Base-by-base conservation (phyloP, 2,329 filamentous ascomycete species). In the Cladosporium halotolerans region DNA sequence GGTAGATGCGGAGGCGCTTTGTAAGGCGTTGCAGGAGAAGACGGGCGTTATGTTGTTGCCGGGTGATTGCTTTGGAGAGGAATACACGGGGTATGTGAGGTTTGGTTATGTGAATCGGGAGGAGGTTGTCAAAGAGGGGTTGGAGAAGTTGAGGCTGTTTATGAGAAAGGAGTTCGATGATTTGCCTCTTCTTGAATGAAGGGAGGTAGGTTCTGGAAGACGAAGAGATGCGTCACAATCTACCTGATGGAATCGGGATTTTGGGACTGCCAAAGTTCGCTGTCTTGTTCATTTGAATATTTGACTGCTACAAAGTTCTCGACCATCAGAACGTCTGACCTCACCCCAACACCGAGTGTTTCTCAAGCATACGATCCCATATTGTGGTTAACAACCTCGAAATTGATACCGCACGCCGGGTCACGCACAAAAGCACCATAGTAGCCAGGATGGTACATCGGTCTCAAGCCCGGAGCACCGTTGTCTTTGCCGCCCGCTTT, bases 81-180 rank as follows among this genome's bases (percentile, higher is more conserved):
- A 88, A 43, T 91, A 88, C 63, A 76, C 78, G 60, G 89, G 89
- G 2, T 91, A 82, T 68, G 84, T 95, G 18, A 77, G 89, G 55
- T 78, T 95, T 57, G 88, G 89, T 0, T 93, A 86, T 69, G 87
- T 84, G 1, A 84, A 82, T 62, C 78, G 85, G 60, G 90, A 86
- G 0, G 76, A 82, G 11, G 77, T 88, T n/a, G 63, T 95, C 49
- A 74, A 80, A 62, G 77, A 83, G 58, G 89, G 80, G 0, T 64
- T 95, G 63, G 76, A 80, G 59, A 74, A 74, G 53, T 63, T 79
- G 57, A 72, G 71, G 32, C 68, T 74, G 53, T 84, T 82, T 58
- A 74, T 84, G 71, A 73, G 76, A 59, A 79, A 78, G 61, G 74
- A 76, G 40, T 77, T 76, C 60, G 78, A 81, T 55, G 74, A 78